phyloP scores from a whole-genome alignment of 2,329 filamentous ascomycete species.

The Cercospora sojina region DNA sequence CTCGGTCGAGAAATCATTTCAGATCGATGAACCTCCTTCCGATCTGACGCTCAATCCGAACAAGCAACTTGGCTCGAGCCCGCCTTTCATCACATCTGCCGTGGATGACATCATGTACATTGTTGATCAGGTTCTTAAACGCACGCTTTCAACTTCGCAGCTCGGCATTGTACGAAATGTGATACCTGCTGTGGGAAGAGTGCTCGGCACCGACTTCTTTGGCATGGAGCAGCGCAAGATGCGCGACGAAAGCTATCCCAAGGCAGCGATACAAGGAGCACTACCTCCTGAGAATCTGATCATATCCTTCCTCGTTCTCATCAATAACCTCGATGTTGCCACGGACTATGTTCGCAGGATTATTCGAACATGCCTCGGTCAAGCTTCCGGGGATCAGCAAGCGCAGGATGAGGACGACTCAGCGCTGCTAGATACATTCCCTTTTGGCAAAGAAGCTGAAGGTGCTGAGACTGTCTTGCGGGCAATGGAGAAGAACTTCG shows the following conservation, averaged over 20 bases:
- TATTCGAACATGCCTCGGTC: constrained; percentile 64
- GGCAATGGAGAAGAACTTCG: constrained; percentile 69
- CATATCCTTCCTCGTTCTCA: constrained; percentile 83
- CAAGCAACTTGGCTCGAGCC: constrained; percentile 69
- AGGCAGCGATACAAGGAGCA: constrained; percentile 71
- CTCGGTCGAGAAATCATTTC: constrained; percentile 96
- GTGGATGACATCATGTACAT: constrained; percentile 99
- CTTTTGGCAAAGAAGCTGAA: constrained; percentile 71
- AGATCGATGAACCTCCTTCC: constrained; percentile 82
- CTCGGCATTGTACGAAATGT: constrained; percentile 73
- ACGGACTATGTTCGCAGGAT: constrained; percentile 90
- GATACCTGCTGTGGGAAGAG: constrained; percentile 72
- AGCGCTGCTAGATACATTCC: constrained; percentile 62
- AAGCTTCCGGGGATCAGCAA: constrained; percentile 10
- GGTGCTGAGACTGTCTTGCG: constrained; percentile 68
- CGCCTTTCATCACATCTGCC: constrained; percentile 89
- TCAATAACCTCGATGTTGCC: constrained; percentile 92
- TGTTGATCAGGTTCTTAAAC: constrained; percentile 84
- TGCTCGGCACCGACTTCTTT: constrained; percentile 86
- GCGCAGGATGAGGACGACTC: constrained; percentile 15
- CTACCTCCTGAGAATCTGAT: constrained; percentile 86
- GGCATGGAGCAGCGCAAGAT: constrained; percentile 98
- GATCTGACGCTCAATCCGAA: constrained; percentile 75
- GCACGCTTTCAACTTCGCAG: constrained; percentile 83
- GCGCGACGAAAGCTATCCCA: constrained; percentile 92